A percentile compares a stretch with the other conserved stretches of the same genome.
phyloP scores from a whole-genome alignment of 2,329 filamentous ascomycete species.

The Penicillium occitanis region DNA sequence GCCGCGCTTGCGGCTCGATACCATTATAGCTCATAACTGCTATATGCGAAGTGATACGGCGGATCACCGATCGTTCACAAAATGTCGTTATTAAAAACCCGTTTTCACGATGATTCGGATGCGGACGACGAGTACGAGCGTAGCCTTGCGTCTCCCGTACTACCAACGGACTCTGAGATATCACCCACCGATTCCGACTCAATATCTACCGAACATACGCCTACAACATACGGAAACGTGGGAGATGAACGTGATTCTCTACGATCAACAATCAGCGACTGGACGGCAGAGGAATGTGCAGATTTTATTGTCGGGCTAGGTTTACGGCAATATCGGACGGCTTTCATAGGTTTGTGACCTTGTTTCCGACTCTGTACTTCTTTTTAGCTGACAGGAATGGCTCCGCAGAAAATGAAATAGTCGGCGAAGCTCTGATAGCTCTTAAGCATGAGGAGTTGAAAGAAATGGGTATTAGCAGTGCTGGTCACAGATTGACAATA shows the following conservation, averaged over 20 bases:
- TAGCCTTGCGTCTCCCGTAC: slow-evolving; percentile 57
- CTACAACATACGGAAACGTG: slow-evolving; percentile 58
- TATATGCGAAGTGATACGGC: not conserved
- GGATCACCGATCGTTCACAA: not conserved
- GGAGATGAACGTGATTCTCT: slow-evolving; percentile 55
- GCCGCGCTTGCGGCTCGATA: slow-evolving; percentile 16
- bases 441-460: slow-evolving; percentile 91
- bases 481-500: slow-evolving; percentile 91
- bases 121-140: slow-evolving; percentile 67
- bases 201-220: slow-evolving; percentile 61
- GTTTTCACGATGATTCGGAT: slow-evolving; percentile 63
- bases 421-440: slow-evolving; percentile 85
- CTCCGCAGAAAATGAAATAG: slow-evolving; percentile 82
- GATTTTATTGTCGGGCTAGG: slow-evolving; percentile 82
- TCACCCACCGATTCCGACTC: slow-evolving; percentile 60
- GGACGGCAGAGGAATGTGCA: slow-evolving; percentile 79
- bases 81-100: slow-evolving; percentile 33
- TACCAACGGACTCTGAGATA: slow-evolving; percentile 58
- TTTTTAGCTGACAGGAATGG: not conserved
- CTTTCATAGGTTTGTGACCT: slow-evolving; percentile 70
- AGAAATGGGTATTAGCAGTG: slow-evolving; percentile 88
- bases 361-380: slow-evolving; percentile 15
- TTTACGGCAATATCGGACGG: slow-evolving; percentile 76
- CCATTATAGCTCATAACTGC: not conserved
- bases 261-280: slow-evolving; percentile 58